A percentile compares a stretch with the other conserved stretches of the same genome.
These are phyloP conservation scores for Aspergillus asperescens DNA, from an alignment of 495 filamentous ascomycete species.

Conservation along the genomic window DNA sequence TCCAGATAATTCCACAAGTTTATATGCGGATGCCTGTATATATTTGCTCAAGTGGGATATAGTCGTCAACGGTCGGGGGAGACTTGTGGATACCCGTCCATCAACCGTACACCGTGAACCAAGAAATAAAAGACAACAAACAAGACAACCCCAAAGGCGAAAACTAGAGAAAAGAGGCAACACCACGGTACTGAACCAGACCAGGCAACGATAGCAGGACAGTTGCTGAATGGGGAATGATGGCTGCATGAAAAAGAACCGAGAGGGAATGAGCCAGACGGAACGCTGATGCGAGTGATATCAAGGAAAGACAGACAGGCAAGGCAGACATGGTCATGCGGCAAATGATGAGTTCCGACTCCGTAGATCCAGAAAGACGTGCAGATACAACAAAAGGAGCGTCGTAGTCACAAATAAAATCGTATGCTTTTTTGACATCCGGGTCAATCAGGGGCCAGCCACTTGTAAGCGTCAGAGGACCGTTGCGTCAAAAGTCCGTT, in stretches of 20 bases:
- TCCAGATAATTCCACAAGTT: neutral
- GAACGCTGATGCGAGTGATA: constrained; percentile 10
- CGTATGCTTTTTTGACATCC: constrained; percentile 39
- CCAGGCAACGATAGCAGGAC: neutral
- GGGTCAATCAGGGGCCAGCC: constrained; percentile 44
- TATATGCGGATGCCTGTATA: constrained; percentile 6
- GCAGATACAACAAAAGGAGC: constrained; percentile 23
- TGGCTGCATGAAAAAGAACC: constrained; percentile 11
- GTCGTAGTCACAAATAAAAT: constrained; percentile 25
- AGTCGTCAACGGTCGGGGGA: neutral
- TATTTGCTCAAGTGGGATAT: neutral
- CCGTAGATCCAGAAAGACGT: constrained; percentile 19
- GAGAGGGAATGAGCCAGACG: constrained; percentile 9
- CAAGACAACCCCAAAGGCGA: neutral
- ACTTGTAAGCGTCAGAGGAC: constrained; percentile 29
- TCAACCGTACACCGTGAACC: too few species aligned
- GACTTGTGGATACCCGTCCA: neutral
- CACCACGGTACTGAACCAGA: neutral
- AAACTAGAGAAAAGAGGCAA: neutral
- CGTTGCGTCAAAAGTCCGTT: constrained; percentile 15
- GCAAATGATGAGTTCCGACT: constrained; percentile 21
- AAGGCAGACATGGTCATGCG: constrained; percentile 17
- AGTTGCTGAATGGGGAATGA: neutral
- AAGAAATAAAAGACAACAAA: neutral
- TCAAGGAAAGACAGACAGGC: constrained; percentile 18